Evolutionary conservation across 768 basidiomycete species (phyloP), one percentile per base, ranked within the genome.

Genomic region (Mycena vitilis): DNA sequence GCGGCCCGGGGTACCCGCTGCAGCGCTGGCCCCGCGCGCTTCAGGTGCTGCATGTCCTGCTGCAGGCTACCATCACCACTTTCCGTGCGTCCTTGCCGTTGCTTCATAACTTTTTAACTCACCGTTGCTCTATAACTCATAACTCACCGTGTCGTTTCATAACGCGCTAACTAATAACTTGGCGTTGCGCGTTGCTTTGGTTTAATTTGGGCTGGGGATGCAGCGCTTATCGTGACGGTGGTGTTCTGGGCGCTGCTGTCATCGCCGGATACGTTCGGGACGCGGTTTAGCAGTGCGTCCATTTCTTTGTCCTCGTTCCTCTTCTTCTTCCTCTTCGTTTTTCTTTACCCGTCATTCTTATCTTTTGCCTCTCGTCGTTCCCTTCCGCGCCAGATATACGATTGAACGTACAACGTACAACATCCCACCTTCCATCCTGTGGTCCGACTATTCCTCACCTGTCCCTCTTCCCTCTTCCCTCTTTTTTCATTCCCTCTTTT

Each of bases 161-260:
- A n/a, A n/a, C n/a, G n/a, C n/a, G n/a, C n/a, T n/a, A n/a, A n/a
- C n/a, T n/a, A n/a, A n/a, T n/a, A n/a, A n/a, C n/a, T n/a, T n/a
- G n/a, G n/a, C n/a, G n/a, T n/a, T n/a, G n/a, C n/a, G n/a, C n/a
- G n/a, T n/a, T n/a, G n/a, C n/a, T n/a, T n/a, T n/a, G n/a, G n/a
- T 40, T 15, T 40, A 9, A 16, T 45, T 18, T 49, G 11, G 34
- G 13, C 6, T 30, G 30, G 23, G 44, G 5, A 1, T 5, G 20
- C 64, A 92, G 91, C 91, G 18, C 78, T 92, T 61, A 70, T 92
- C 13, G 89, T 91, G 2, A 90, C 90, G 0, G 76, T 85, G 34
- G 88, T 91, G 0, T 92, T 79, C 74, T 92, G 91, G 91, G 74
- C 81, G 0, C 75, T 91, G 13, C 79, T 92, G 7, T 71, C 87